These are phyloP conservation scores for Nemania serpens DNA, from an alignment of 2,329 filamentous ascomycete species.

Conservation along the genomic window DNA sequence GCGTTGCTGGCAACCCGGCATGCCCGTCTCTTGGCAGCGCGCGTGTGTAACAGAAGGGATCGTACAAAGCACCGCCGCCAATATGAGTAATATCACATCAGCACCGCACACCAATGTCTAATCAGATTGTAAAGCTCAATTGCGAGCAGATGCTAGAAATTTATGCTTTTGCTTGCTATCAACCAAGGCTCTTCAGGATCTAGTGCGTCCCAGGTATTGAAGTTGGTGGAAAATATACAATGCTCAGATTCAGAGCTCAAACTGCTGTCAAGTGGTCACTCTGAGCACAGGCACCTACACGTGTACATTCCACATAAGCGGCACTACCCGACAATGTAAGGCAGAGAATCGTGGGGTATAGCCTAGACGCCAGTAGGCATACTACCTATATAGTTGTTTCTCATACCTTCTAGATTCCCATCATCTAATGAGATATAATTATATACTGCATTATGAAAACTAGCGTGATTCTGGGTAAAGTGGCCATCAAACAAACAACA, in stretches of 20 bases:
- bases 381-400: no score
- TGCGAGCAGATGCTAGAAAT: no score
- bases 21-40: background rate
- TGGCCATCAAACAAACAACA: no score
- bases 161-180: no score
- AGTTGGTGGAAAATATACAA: background rate
- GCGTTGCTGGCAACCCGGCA: conserved; percentile 12
- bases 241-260: background rate
- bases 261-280: background rate
- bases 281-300: no score
- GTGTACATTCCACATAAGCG: background rate
- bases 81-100: background rate
- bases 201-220: background rate
- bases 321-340: background rate
- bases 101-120: background rate
- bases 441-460: no score
- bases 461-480: no score
- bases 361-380: no score
- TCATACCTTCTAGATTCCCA: no score
- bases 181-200: no score
- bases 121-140: background rate
- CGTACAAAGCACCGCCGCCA: background rate
- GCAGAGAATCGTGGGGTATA: background rate
- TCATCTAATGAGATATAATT: no score
- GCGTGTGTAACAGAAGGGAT: background rate